Evolutionary conservation across 1,284 basidiomycete genomes (phyloP).

Genomic region (Athelia sp.): DNA sequence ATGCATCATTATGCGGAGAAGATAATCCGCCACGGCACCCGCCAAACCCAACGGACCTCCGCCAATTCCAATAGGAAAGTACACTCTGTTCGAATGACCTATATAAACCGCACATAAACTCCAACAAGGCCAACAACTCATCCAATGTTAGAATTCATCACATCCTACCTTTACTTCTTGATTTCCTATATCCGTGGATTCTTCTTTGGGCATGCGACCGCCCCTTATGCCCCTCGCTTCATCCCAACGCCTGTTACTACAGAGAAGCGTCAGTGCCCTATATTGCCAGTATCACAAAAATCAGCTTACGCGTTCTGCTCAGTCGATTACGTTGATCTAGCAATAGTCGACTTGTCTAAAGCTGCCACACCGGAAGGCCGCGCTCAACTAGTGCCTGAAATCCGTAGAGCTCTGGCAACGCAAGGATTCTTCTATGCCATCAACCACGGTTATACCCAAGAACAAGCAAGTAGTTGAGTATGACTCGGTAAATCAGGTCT

Average conservation of each 20-base stretch:
- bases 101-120: too few species aligned
- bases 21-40: too few species aligned
- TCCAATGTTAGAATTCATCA: too few species aligned
- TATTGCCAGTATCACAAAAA: background rate
- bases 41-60: too few species aligned
- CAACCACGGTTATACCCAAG: conserved; percentile 48
- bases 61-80: too few species aligned
- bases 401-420: conserved; percentile 52
- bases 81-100: too few species aligned
- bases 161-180: background rate
- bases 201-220: background rate
- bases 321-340: conserved; percentile 68
- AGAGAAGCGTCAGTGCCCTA: conserved; percentile 27
- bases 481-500: background rate
- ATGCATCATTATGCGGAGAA: too few species aligned
- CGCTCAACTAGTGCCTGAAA: conserved; percentile 37
- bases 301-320: background rate
- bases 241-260: conserved; percentile 27
- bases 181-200: background rate
- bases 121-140: too few species aligned
- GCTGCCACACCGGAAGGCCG: conserved; percentile 43
- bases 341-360: conserved; percentile 58
- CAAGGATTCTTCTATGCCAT: conserved; percentile 62
- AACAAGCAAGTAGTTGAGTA: conserved; percentile 30
- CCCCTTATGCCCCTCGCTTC: conserved; percentile 26